Percentiles rank a stretch among this genome's conserved stretches.
Conservation (phyloP, 805 yeast species). For the Millerago galiae region DNA sequence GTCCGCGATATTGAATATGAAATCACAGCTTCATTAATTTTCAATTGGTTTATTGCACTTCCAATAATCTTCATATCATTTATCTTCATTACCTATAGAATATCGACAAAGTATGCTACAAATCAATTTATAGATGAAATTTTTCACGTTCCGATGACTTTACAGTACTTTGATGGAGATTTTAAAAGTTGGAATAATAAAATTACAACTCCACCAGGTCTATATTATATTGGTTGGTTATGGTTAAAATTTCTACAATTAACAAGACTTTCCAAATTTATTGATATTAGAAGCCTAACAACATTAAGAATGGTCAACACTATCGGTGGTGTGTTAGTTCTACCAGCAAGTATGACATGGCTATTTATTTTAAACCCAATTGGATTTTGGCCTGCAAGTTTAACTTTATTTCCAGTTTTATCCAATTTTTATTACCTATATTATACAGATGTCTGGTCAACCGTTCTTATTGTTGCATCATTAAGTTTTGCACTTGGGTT, state of each 20-base stretch:
- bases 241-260: constrained; percentile 24
- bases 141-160: constrained; percentile 80
- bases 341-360: constrained; percentile 43
- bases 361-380: constrained; percentile 33
- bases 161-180: constrained; percentile 53
- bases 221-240: constrained; percentile 48
- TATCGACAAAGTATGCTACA: constrained; percentile 26
- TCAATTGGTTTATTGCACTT: constrained; percentile 28
- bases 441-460: constrained; percentile 94
- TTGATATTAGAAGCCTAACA: constrained; percentile 29
- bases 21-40: constrained; percentile 21
- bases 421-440: constrained; percentile 69
- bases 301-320: constrained; percentile 54
- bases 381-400: constrained; percentile 35
- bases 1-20: constrained; percentile 21
- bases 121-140: constrained; percentile 58
- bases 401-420: constrained; percentile 62
- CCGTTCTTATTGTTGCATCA: constrained; percentile 55
- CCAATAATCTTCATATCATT: constrained; percentile 25
- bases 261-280: constrained; percentile 14
- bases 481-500: constrained; percentile 40
- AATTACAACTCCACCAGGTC: constrained; percentile 96
- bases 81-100: constrained; percentile 20
- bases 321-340: constrained; percentile 50
- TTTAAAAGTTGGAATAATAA: constrained; percentile 77